Evolutionary conservation across 306 rosid genomes (phyloP).

Genomic region (Lathyrus aphaca): DNA sequence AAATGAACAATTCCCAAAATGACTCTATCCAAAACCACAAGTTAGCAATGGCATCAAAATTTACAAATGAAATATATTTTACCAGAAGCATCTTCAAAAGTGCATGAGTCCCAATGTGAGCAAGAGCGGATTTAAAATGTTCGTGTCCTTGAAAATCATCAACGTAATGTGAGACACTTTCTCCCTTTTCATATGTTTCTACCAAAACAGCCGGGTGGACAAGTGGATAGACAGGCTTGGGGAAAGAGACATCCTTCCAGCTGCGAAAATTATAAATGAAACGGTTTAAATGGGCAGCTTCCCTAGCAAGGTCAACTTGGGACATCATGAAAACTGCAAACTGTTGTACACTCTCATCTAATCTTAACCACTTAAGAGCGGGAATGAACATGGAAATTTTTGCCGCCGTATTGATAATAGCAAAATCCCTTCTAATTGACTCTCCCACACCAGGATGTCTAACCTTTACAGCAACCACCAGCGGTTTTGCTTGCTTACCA

Average conservation of each 20-base stretch:
- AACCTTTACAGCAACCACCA: conserved; percentile 91
- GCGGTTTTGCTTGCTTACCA: conserved; percentile 78
- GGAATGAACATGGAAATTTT: conserved; percentile 79
- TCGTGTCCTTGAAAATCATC: conserved; percentile 86
- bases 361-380: conserved; percentile 86
- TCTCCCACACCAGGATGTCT: conserved; percentile 99
- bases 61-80: conserved; percentile 39
- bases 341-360: conserved; percentile 99
- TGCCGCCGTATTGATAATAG: conserved; percentile 75
- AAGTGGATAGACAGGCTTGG: conserved; percentile 95
- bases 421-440: conserved; percentile 93
- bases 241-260: conserved; percentile 98
- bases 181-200: conserved; percentile 95
- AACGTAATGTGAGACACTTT: conserved; percentile 84
- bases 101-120: conserved; percentile 98
- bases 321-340: conserved; percentile 99
- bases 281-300: conserved; percentile 98
- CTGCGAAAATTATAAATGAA: conserved; percentile 87
- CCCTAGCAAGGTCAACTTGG: conserved; percentile 99
- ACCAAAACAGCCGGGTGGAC: conserved; percentile 98
- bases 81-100: conserved; percentile 99
- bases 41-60: conserved; percentile 24
- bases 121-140: conserved; percentile 78
- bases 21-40: conserved; percentile 28
- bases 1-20: conserved; percentile 20